Evolutionary conservation across 805 yeast genomes (phyloP).

Genomic region (Yamadazyma sp.): DNA sequence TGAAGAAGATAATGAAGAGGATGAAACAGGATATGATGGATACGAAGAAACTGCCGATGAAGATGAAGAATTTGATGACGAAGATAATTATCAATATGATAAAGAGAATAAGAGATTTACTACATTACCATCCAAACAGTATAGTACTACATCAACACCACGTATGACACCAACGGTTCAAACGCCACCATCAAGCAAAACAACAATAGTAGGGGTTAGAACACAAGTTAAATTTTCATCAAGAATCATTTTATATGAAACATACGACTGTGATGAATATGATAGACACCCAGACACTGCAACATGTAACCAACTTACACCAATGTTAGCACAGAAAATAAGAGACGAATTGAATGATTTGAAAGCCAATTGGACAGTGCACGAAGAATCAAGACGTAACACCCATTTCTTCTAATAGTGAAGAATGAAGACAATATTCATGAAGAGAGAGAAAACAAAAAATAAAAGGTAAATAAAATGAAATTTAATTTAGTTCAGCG

Average conservation of each 20-base stretch:
- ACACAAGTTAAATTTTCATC: constrained; percentile 67
- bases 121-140: constrained; percentile 3
- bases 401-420: constrained; percentile 78
- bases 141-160: neutral
- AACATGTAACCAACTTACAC: constrained; percentile 89
- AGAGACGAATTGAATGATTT: constrained; percentile 79
- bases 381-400: constrained; percentile 70
- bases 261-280: constrained; percentile 78
- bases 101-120: constrained; percentile 6
- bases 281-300: constrained; percentile 92
- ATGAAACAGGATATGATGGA: too few relatives aligned
- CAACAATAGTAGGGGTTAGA: neutral
- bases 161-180: constrained; percentile 1
- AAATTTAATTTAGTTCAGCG: too few relatives aligned
- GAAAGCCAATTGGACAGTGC: constrained; percentile 80
- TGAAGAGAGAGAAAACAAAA: too few relatives aligned
- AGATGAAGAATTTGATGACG: constrained; percentile 4
- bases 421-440: neutral
- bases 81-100: neutral
- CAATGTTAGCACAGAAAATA: constrained; percentile 79
- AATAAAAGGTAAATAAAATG: too few relatives aligned
- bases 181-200: neutral
- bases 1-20: constrained; percentile 7
- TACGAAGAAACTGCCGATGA: neutral
- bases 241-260: constrained; percentile 78